These are phyloP conservation scores for Kernera saxatilis DNA, from an alignment of 345 rosid genomes.

Conservation along the genomic window DNA sequence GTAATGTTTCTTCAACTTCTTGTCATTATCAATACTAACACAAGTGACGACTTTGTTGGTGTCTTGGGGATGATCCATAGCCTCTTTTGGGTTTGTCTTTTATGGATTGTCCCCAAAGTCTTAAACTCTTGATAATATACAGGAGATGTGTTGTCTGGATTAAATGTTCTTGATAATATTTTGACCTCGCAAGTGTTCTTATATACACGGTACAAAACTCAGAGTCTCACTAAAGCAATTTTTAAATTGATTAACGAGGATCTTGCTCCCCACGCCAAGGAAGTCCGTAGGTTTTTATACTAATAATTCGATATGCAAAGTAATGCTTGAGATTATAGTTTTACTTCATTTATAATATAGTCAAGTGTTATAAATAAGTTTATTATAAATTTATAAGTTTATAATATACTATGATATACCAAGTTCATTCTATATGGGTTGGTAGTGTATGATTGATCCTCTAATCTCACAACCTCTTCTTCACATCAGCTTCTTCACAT, in stretches of 20 bases:
- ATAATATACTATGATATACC: not conserved
- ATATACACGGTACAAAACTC: not conserved
- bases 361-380: not conserved
- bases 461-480: not conserved
- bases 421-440: not conserved
- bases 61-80: not conserved
- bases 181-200: not conserved
- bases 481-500: not conserved
- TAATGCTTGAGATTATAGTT: not conserved
- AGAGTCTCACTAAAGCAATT: not conserved
- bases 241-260: not conserved
- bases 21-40: not conserved
- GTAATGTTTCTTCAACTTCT: not conserved
- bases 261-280: slow-evolving; percentile 16
- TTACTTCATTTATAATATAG: not conserved
- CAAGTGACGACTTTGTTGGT: not conserved
- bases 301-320: not conserved
- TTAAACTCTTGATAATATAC: too few relatives aligned
- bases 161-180: not conserved
- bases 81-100: not conserved
- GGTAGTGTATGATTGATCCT: not conserved
- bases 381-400: too few relatives aligned
- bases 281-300: not conserved
- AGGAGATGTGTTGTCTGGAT: too few relatives aligned
- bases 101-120: not conserved